Evolutionary conservation across 306 rosid species (phyloP), one percentile per base, ranked within the genome.

Genomic region (Canavalia gladiata): DNA sequence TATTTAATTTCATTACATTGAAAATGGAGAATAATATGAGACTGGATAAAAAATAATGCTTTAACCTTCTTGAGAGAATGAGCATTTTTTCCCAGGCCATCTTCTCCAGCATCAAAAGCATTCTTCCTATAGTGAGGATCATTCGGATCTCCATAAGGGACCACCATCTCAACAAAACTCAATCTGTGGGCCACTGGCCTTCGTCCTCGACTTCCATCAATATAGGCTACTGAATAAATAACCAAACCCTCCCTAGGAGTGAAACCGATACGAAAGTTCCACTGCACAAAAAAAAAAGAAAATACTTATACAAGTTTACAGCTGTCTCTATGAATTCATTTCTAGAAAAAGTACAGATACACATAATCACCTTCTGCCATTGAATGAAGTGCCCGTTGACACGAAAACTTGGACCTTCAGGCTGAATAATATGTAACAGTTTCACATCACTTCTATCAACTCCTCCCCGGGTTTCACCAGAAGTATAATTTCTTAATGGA

Each of bases 91-190:
- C 95, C 95, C 79, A 89, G 68, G 55, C 95, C 95, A 80, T 91
- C 95, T 84, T 91, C 95, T 52, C 95, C 95, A 4, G 92, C 95
- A 82, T 91, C 95, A 80, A 91, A 91, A 74, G 95, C 95, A 81
- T 89, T 91, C 85, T 91, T 91, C 86, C 95, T 89, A 74, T 89
- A 89, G 83, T 91, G 95, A 68, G 95, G 95, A 86, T 87, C 92
- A 78, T 91, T 91, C 50, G 95, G 91, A 86, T 91, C 95, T 66
- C 95, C 95, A 47, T 91, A 91, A 60, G 95, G 95, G 59, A 91
- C 95, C 74, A 91, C 95, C 95, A 91, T 91, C 84, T 91, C 95
- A 63, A 89, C 86, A 84, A 91, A 91, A 75, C 92, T 91, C 78
- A 91, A 78, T 81, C 92, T 84, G 77, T 91, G 95, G 29, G 92